phyloP scores from a whole-genome alignment of 2,329 filamentous ascomycete species.

The Verticillium dahliae region DNA sequence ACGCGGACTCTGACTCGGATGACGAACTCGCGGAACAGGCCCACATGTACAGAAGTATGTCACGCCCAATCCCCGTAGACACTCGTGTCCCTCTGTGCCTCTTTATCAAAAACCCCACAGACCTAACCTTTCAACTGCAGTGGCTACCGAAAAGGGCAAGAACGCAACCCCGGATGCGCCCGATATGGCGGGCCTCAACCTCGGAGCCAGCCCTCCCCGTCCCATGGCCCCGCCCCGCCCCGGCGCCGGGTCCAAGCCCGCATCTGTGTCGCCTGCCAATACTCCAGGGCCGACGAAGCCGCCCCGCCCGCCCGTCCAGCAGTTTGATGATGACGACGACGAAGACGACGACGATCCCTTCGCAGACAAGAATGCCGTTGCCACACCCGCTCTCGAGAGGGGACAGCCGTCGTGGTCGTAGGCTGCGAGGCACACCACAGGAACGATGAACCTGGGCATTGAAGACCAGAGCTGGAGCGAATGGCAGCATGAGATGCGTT shows the following conservation, averaged over 20 bases:
- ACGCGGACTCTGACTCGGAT: constrained; percentile 66
- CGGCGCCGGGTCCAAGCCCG: constrained; percentile 40
- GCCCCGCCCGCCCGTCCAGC: constrained; percentile 23
- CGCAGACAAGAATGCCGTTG: constrained; percentile 69
- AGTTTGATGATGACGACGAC: constrained; percentile 52
- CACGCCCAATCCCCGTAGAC: no score
- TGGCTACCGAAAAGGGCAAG: constrained; percentile 47
- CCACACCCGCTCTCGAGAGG: constrained; percentile 9
- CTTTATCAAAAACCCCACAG: no score
- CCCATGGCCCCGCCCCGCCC: constrained; percentile 41
- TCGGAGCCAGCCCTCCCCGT: constrained; percentile 30
- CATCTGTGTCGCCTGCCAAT: constrained; percentile 34
- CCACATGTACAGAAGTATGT: constrained; percentile 54
- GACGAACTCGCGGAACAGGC: constrained; percentile 63
- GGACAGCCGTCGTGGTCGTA: constrained; percentile 7
- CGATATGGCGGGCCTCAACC: constrained; percentile 37
- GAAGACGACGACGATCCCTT: constrained; percentile 87
- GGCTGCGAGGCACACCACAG: neutral
- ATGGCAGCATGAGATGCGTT: neutral
- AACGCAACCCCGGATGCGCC: constrained; percentile 35
- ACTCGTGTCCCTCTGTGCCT: no score
- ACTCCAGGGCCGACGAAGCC: constrained; percentile 29
- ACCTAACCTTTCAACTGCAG: constrained; percentile 24
- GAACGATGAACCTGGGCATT: neutral
- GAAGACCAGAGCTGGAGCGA: neutral